A percentile compares a stretch with the other conserved stretches of the same genome.
phyloP scores from a whole-genome alignment of 148 eudicot genomes.

The Rhododendron kiyosumense region DNA sequence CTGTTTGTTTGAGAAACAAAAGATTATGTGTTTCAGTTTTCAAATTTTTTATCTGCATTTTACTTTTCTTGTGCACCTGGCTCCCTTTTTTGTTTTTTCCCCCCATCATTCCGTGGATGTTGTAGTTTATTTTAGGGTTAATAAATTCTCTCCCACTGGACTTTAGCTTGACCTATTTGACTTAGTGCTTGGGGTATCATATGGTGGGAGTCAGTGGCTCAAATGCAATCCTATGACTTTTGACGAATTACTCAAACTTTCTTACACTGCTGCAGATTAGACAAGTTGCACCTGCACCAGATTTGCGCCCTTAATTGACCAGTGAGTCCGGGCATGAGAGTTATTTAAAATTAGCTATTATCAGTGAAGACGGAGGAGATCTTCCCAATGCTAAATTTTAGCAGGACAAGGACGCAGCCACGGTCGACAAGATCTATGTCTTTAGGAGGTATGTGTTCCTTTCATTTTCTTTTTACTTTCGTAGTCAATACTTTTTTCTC shows the following conservation, averaged over 20 bases:
- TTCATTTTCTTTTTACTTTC: neutral
- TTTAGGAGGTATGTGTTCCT: slow-evolving; percentile 36
- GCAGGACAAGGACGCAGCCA: slow-evolving; percentile 38
- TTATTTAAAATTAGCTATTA: neutral
- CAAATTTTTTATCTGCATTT: neutral
- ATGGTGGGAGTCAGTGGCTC: neutral
- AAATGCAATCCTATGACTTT: neutral
- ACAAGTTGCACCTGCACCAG: neutral
- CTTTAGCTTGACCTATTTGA: neutral
- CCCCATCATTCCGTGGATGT: neutral
- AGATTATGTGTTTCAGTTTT: neutral
- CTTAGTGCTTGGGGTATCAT: neutral
- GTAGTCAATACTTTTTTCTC: neutral
- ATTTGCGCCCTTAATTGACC: neutral
- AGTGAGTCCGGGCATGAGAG: neutral
- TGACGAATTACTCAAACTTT: neutral
- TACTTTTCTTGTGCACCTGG: neutral
- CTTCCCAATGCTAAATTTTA: slow-evolving; percentile 36
- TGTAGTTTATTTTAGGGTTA: neutral
- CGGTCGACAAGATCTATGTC: slow-evolving; percentile 38
- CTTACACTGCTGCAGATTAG: slow-evolving; percentile 7
- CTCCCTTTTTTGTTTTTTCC: neutral
- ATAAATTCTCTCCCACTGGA: neutral
- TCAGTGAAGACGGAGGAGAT: slow-evolving; percentile 1
- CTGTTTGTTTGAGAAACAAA: neutral